phyloP scores from a whole-genome alignment of 805 yeast species.

The Cyberlindnera lachancei region DNA sequence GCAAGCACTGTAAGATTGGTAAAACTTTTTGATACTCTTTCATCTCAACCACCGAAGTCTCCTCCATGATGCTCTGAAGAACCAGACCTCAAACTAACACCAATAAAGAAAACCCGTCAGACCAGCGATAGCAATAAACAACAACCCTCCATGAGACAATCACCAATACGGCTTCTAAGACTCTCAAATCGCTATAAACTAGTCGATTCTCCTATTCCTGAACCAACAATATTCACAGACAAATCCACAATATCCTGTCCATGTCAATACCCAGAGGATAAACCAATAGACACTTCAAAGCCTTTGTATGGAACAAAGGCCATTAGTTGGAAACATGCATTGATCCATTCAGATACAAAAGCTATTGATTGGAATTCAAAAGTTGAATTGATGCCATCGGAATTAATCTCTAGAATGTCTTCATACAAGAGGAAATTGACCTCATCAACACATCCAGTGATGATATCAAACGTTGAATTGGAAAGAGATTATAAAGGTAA shows the following conservation, averaged over 20 bases:
- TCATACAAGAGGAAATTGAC: conserved; percentile 25
- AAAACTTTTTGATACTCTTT: no score
- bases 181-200: conserved; percentile 15
- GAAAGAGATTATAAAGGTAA: conserved; percentile 2
- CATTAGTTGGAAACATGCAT: conserved; percentile 45
- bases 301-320: conserved; percentile 43
- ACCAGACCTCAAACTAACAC: no score
- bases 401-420: conserved; percentile 36
- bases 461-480: conserved; percentile 39
- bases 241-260: conserved; percentile 40
- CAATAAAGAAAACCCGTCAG: no score
- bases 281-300: conserved; percentile 32
- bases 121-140: no score
- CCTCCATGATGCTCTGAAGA: no score
- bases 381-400: conserved; percentile 40
- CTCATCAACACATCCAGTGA: conserved; percentile 41
- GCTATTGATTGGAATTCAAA: conserved; percentile 31
- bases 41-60: no score
- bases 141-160: conserved; percentile 17
- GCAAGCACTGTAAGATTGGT: no score
- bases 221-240: conserved; percentile 11
- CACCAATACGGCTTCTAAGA: conserved; percentile 3
- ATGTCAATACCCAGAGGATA: conserved; percentile 35
- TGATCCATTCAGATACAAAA: conserved; percentile 41
- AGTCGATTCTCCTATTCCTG: conserved; percentile 9